Evolutionary conservation across 345 rosid species (phyloP).

Genomic region (Dipteronia sinensis): DNA sequence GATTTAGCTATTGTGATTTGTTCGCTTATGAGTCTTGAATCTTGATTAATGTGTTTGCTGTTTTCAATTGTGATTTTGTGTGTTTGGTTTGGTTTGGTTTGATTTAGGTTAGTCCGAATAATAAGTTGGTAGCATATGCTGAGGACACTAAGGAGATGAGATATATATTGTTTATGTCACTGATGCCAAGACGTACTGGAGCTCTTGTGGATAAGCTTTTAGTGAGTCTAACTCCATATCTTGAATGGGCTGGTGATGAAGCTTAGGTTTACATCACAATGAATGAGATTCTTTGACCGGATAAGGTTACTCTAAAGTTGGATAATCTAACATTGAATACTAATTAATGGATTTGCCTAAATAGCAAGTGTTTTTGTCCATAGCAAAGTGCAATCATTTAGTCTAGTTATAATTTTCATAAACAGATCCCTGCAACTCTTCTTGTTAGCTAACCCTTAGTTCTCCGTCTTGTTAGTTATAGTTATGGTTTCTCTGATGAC

Average conservation of each 20-base stretch:
- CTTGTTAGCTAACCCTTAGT: not conserved
- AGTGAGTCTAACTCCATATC: conserved; percentile 47
- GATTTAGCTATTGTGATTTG: no score
- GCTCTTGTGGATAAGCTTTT: conserved; percentile 57
- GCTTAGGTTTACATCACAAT: conserved; percentile 75
- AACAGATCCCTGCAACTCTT: not conserved
- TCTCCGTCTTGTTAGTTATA: not conserved
- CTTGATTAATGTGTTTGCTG: not conserved
- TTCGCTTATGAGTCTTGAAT: no score
- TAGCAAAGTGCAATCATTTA: not conserved
- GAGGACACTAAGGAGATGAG: conserved; percentile 91
- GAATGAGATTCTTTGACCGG: conserved; percentile 85
- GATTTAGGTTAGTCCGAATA: conserved; percentile 68
- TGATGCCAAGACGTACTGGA: conserved; percentile 60
- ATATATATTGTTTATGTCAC: conserved; percentile 64
- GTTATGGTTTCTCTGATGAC: conserved; percentile 12
- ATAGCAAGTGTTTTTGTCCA: no score
- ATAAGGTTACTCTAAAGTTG: conserved; percentile 48
- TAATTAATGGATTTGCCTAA: no score
- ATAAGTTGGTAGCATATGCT: conserved; percentile 81
- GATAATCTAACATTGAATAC: no score
- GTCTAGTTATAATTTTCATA: not conserved
- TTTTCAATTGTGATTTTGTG: not conserved
- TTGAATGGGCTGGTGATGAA: conserved; percentile 87
- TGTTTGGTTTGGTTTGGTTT: not conserved